phyloP scores from a whole-genome alignment of 352 stramenopile species.

The Globisporangium acanthophoron region DNA sequence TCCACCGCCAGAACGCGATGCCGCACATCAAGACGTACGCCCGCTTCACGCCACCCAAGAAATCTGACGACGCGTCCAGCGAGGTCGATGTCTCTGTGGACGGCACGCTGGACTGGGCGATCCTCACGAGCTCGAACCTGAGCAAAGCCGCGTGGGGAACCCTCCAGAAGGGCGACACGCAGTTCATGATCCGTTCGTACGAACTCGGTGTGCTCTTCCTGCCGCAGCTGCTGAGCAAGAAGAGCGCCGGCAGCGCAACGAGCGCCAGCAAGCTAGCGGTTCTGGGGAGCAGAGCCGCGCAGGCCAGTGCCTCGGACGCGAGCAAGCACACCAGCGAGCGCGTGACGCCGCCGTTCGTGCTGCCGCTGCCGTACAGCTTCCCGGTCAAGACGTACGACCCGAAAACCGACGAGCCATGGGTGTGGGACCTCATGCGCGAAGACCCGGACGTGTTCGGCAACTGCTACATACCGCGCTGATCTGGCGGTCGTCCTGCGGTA shows the following conservation, averaged over 20 bases:
- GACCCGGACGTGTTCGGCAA: slow-evolving; percentile 63
- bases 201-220: slow-evolving; percentile 78
- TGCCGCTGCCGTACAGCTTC: slow-evolving; percentile 66
- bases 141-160: slow-evolving; percentile 80
- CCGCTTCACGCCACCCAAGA: slow-evolving; percentile 30
- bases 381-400: slow-evolving; percentile 66
- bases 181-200: slow-evolving; percentile 83
- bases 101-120: slow-evolving; percentile 52
- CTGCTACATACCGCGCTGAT: slow-evolving; percentile 50
- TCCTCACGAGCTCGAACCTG: slow-evolving; percentile 79
- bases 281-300: slow-evolving; percentile 16
- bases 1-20: slow-evolving; percentile 76
- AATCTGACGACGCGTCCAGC: slow-evolving; percentile 6
- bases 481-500: too few relatives aligned
- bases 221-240: slow-evolving; percentile 20
- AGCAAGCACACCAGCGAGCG: neutral
- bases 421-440: slow-evolving; percentile 72
- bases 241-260: neutral
- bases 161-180: slow-evolving; percentile 64
- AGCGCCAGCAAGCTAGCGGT: too few relatives aligned
- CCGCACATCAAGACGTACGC: slow-evolving; percentile 83
- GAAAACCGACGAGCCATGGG: slow-evolving; percentile 68
- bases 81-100: neutral
- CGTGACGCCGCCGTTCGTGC: slow-evolving; percentile 2
- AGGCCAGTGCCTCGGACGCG: slow-evolving; percentile 17